Percentiles rank a stretch among this genome's conserved stretches.
These are phyloP conservation scores for Chlorella sp. DNA, from an alignment of 139 green algal species.

Conservation along the genomic window DNA sequence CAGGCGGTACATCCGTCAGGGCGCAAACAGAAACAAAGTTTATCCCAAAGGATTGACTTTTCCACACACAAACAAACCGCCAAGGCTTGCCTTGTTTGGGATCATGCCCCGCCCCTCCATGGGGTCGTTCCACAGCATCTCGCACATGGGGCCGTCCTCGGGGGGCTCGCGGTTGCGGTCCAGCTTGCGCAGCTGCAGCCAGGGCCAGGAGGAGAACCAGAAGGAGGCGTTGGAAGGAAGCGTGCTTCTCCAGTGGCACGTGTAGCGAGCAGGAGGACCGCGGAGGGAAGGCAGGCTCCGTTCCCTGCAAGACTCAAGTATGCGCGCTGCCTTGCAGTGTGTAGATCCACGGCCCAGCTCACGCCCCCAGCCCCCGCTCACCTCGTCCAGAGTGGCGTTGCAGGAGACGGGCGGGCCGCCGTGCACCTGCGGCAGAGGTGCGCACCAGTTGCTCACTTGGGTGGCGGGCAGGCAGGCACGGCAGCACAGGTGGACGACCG, in stretches of 20 bases:
- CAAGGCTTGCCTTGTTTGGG: conserved; percentile 84
- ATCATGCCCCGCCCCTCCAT: conserved; percentile 67
- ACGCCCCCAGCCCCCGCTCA: no score
- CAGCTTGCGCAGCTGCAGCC: not conserved
- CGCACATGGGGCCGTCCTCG: conserved; percentile 96
- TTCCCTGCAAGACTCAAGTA: no score
- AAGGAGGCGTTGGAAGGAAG: no score
- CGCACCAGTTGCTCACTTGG: not conserved
- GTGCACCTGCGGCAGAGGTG: not conserved
- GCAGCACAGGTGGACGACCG: not conserved
- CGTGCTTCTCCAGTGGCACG: no score
- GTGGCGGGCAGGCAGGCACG: not conserved
- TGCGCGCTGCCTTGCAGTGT: no score
- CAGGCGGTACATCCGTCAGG: no score
- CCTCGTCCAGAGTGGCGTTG: conserved; percentile 20
- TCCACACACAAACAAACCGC: no score
- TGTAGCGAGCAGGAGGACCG: no score
- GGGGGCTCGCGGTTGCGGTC: conserved; percentile 80
- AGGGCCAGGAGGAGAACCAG: not conserved
- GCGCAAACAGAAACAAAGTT: no score
- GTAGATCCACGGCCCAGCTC: no score
- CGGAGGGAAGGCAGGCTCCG: no score
- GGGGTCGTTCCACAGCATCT: conserved; percentile 96
- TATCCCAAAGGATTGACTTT: no score
- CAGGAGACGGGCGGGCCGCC: conserved; percentile 19